Base-by-base conservation (phyloP, 2,329 filamentous ascomycete genomes). In the Parastagonospora avenae region DNA sequence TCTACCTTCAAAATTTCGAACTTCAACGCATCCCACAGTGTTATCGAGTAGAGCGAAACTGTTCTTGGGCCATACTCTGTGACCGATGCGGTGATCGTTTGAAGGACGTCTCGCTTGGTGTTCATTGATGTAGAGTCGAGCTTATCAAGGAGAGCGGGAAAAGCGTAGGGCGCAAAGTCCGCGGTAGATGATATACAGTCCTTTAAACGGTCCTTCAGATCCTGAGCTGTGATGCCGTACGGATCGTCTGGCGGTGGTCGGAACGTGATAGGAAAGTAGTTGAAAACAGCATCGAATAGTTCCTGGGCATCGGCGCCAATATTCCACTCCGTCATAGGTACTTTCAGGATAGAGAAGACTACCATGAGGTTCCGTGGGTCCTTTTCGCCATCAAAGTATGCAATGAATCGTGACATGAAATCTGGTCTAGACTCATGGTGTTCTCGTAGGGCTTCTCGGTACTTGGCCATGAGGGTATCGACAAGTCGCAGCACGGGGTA, bases 231-330 rank as follows among this genome's bases (percentile, higher is more conserved):
- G 54, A 89, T 88, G 1, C 85, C 84, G 54, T 88, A 89, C 1
- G 85, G 85, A 63, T 89, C 86, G 57, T 88, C 85, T 9, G 85
- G 86, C 1, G 86, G 86, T 9, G 86, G 85, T 62, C 84, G 81
- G 71, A 89, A 89, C 0, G 86, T 88, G 59, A 89, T 88, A 0
- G 86, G 86, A 64, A 89, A 89, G 68, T 89, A 89, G 62, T 87
- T 88, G 71, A 88, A 89, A 14, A 87, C 85, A 3, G 85, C 80
- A 57, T 89, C 86, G 64, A 89, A 89, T 38, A 88, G 76, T 28
- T 80, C 77, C 64, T 74, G 52, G 8, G 81, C 81, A 67, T 86
- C 79, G 33, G 78, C 77, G 3, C 79, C 78, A 51, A 88, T 82
- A 57, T 84, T 81, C 85, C 86, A 89, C 67, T 89, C 86, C 6